phyloP scores from a whole-genome alignment of 306 rosid genomes.

The Gillenia trifoliata region DNA sequence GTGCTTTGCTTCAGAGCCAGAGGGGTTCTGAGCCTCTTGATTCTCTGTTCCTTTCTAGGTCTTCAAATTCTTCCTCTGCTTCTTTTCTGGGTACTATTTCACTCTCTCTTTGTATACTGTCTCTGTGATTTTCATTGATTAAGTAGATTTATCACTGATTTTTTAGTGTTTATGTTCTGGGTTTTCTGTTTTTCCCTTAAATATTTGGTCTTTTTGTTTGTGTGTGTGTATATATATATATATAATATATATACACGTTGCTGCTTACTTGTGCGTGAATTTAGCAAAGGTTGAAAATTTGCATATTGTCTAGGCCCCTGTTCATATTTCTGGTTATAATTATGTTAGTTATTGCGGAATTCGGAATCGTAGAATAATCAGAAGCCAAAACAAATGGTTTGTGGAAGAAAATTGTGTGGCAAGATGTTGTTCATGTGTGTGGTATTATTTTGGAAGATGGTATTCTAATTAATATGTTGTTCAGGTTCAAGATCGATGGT shows the following conservation, averaged over 20 bases:
- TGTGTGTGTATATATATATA: not conserved
- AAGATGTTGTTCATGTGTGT: not conserved
- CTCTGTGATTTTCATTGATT: not conserved
- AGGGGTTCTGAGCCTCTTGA: constrained; percentile 41
- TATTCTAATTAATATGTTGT: not conserved
- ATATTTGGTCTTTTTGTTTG: not conserved
- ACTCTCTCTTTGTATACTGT: not conserved
- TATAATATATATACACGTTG: not conserved
- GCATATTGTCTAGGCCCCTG: not conserved
- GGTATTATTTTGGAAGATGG: not conserved
- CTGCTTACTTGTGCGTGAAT: not conserved
- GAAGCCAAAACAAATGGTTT: not conserved
- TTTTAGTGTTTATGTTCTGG: not conserved
- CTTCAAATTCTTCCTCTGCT: constrained; percentile 36
- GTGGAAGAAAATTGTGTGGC: not conserved
- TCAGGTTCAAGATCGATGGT: constrained; percentile 70
- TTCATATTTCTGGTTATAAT: not conserved
- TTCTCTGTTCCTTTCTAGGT: constrained; percentile 51
- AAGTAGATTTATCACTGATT: not conserved
- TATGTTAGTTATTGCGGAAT: not conserved
- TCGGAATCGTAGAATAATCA: not conserved
- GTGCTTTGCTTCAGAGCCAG: constrained; percentile 46
- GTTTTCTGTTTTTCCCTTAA: not conserved
- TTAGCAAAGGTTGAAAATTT: not conserved
- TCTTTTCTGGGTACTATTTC: constrained; percentile 42